Percentiles rank a stretch among this genome's conserved stretches.
These are phyloP conservation scores for Fragaria iinumae DNA, from an alignment of 306 rosid genomes.

Conservation along the genomic window DNA sequence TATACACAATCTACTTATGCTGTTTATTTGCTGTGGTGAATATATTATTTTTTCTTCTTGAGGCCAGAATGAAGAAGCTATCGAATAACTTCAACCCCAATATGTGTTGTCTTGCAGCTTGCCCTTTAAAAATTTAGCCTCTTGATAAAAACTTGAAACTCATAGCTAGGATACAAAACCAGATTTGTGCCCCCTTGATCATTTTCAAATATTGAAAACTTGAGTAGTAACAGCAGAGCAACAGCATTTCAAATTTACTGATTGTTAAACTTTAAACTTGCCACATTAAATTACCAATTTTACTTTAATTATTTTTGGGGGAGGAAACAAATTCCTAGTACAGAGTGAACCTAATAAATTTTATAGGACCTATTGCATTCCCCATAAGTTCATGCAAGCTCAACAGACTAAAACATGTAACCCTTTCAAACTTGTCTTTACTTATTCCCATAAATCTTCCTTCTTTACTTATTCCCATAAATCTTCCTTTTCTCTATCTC, in stretches of 20 bases:
- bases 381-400: slow-evolving; percentile 4
- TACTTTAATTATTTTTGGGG: background rate
- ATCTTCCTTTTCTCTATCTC: background rate
- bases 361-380: background rate
- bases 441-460: too few relatives aligned
- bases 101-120: background rate
- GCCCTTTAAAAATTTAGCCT: background rate
- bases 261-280: background rate
- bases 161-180: background rate
- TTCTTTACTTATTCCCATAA: too few relatives aligned
- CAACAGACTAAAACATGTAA: background rate
- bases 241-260: background rate
- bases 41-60: background rate
- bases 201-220: background rate
- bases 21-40: background rate
- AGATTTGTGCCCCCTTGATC: background rate
- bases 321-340: background rate
- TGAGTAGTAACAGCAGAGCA: background rate
- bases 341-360: background rate
- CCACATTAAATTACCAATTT: background rate
- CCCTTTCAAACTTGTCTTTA: background rate
- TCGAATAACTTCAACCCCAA: background rate
- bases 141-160: background rate
- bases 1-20: too few relatives aligned
- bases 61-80: background rate